Evolutionary conservation across 2,329 filamentous ascomycete genomes (phyloP).

Genomic region (Thelonectria rubi): DNA sequence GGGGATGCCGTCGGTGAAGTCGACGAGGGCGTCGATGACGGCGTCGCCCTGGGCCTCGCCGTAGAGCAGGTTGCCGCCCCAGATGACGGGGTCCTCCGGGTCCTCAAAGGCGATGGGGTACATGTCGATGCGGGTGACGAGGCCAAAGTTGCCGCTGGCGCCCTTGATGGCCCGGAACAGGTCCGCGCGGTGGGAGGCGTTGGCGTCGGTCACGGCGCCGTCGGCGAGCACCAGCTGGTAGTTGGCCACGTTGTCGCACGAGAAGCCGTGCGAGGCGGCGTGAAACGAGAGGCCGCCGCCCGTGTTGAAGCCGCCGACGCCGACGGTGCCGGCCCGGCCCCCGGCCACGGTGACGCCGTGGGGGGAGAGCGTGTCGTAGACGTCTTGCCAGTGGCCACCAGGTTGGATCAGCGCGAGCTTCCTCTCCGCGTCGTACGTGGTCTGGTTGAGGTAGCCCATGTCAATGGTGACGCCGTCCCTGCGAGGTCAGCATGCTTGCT

Average conservation of each 20-base stretch:
- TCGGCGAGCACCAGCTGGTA: conserved; percentile 56
- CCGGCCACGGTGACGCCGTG: conserved; percentile 47
- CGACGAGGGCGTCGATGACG: conserved; percentile 45
- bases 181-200: conserved; percentile 49
- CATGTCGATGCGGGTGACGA: conserved; percentile 49
- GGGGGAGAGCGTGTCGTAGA: conserved; percentile 48
- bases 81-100: conserved; percentile 40
- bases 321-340: conserved; percentile 49
- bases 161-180: conserved; percentile 59
- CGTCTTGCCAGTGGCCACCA: conserved; percentile 49
- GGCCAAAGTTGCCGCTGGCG: conserved; percentile 57
- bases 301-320: conserved; percentile 47
- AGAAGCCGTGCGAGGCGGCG: conserved; percentile 44
- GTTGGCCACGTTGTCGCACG: conserved; percentile 53
- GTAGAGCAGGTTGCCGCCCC: conserved; percentile 46
- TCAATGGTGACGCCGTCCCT: background rate
- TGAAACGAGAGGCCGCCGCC: conserved; percentile 52
- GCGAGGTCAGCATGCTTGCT: no score
- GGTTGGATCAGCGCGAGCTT: conserved; percentile 47
- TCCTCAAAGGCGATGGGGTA: conserved; percentile 44
- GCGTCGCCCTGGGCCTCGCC: conserved; percentile 31
- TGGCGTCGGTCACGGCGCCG: conserved; percentile 55
- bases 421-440: conserved; percentile 42
- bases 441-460: conserved; percentile 42
- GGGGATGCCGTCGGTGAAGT: conserved; percentile 45